Base-by-base conservation (phyloP, 2,329 filamentous ascomycete species). In the Cladophialophora immunda region DNA sequence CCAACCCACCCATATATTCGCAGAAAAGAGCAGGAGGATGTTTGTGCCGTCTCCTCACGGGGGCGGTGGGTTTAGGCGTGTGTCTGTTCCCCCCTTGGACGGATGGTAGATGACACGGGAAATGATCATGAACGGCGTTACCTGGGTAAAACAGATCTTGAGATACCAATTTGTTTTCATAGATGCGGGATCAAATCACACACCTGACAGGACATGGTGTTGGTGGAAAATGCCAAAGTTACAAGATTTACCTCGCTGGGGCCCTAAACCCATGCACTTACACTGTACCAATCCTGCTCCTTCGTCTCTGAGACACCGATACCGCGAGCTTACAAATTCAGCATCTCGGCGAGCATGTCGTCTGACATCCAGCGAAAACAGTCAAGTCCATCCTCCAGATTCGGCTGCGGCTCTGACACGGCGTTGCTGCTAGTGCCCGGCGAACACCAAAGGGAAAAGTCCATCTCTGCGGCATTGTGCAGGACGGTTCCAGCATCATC, bases 321-420 rank as follows among this genome's bases (percentile, higher is more conserved):
- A n/a, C n/a, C n/a, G n/a, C n/a, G n/a, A n/a, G n/a, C 17, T 64
- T 45, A 64, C 22, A 64, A 30, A 8, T 47, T 52, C 27, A 53
- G 29, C 53, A 64, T 58, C 19, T 64, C 62, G 19, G 29, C 45
- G 19, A 64, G 41, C 53, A 53, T 58, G 19, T 64, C 62, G 30
- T 58, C 62, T 1, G 54, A 47, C 54, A 58, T 58, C 54, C 54
- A 58, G 15, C 57, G 62, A 15, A 64, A 58, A 19, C 19, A 52
- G 29, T 38, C 29, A 29, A 58, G 54, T 8, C 29, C 54, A 5
- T 64, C 54, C 29, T 50, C 38, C 11, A 57, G 13, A 17, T 19
- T 54, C 36, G 32, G n/a, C n/a, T 52, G 58, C 19, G 50, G 58
- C 3, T 15, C 54, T 22, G 61, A 11, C 17, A 56, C 2, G 6